These are phyloP conservation scores for Candida krabiensis DNA, from an alignment of 805 yeast species.

Conservation along the genomic window DNA sequence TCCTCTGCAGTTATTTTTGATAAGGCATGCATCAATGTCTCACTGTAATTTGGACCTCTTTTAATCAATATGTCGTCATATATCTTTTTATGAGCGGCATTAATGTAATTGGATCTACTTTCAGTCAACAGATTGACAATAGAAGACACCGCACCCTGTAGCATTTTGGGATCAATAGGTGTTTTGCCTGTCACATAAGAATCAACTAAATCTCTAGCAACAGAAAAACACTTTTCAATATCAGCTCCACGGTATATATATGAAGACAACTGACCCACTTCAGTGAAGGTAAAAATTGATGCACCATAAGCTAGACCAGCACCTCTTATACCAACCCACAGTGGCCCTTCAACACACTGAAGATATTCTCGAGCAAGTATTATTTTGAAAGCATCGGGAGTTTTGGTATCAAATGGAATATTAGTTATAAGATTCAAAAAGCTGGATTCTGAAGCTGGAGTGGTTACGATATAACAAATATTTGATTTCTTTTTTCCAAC, in stretches of 20 bases:
- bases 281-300: constrained; percentile 54
- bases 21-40: constrained; percentile 51
- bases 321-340: constrained; percentile 95
- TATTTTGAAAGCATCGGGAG: constrained; percentile 66
- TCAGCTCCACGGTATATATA: constrained; percentile 84
- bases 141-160: constrained; percentile 75
- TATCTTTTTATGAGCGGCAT: constrained; percentile 67
- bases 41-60: constrained; percentile 68
- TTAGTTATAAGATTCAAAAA: constrained; percentile 59
- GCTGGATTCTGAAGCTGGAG: constrained; percentile 85
- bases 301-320: constrained; percentile 94
- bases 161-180: constrained; percentile 54
- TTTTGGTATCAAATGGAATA: constrained; percentile 55
- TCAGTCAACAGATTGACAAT: constrained; percentile 73
- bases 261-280: constrained; percentile 66
- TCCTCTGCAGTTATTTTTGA: constrained; percentile 55
- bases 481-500: constrained; percentile 53
- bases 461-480: constrained; percentile 62
- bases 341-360: constrained; percentile 91
- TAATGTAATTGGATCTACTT: constrained; percentile 59
- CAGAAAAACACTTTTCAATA: constrained; percentile 56
- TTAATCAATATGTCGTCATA: constrained; percentile 63
- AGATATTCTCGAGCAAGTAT: constrained; percentile 73
- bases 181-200: constrained; percentile 56
- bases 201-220: constrained; percentile 63